Percentiles rank a stretch among this genome's conserved stretches.
Conservation (phyloP, 1,284 basidiomycete genomes). For the Pseudozyma tsukubaensis region DNA sequence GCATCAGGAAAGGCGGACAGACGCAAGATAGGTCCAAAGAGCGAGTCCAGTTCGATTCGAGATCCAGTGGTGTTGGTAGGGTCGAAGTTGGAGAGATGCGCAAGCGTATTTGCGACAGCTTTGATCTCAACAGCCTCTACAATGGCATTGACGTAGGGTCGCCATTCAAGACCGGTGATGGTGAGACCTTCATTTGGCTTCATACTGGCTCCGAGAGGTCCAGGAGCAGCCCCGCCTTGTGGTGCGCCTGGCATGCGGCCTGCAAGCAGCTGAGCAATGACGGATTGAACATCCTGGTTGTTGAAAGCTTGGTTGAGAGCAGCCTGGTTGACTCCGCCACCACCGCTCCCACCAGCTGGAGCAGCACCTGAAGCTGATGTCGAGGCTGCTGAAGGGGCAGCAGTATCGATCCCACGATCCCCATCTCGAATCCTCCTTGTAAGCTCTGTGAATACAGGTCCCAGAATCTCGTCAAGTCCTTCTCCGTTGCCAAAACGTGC, state of each 20-base stretch:
- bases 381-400: constrained; percentile 4
- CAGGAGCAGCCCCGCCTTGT: constrained; percentile 7
- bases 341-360: constrained; percentile 2
- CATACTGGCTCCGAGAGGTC: background rate
- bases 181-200: constrained; percentile 61
- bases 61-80: constrained; percentile 75
- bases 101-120: constrained; percentile 78
- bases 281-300: constrained; percentile 56
- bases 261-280: constrained; percentile 57
- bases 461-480: constrained; percentile 71
- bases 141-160: constrained; percentile 84
- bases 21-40: constrained; percentile 62
- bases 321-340: constrained; percentile 30
- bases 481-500: constrained; percentile 69
- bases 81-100: constrained; percentile 79
- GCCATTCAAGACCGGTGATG: constrained; percentile 75
- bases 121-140: constrained; percentile 85
- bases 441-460: constrained; percentile 67
- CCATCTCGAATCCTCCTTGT: constrained; percentile 58
- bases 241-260: constrained; percentile 40
- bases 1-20: constrained; percentile 62
- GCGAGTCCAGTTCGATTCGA: constrained; percentile 59
- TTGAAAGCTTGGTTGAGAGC: constrained; percentile 48
- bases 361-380: background rate
- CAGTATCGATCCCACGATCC: constrained; percentile 31